Base-by-base conservation (phyloP, 768 basidiomycete species). In the Rhodotorula graminis region DNA sequence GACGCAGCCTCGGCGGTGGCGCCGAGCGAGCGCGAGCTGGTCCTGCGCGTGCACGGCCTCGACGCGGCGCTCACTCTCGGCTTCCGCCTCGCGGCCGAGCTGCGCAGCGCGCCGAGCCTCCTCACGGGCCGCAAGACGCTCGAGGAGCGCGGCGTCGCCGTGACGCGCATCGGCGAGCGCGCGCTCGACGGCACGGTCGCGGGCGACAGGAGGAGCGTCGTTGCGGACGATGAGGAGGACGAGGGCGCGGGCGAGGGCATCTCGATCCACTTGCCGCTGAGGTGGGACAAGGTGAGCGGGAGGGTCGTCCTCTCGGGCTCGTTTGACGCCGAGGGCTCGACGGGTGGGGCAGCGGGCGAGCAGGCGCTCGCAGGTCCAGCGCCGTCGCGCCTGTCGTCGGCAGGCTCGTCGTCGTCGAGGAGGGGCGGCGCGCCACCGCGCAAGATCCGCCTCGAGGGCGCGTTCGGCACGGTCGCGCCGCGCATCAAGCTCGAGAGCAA, bases 401-500 rank as follows among this genome's bases (percentile, higher is more conserved):
- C 15, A 9, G 37, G 37, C 37, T 37, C 37, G 37, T 63, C 61
- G 2, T 50, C 61, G 21, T 37, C 61, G 44, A 40, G 61, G 56
- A 58, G 46, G 11, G 46, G 53, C 46, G 40, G 49, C 23, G 16
- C 33, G 37, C 37, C 27, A 27, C 57, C 37, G 27, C 29, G 66
- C 3, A 65, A 55, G 40, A 42, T 72, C 49, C 64, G 71, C 37
- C 44, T 72, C 33, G 65, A 67, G 27, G 67, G 71, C 19, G 58
- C 61, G 37, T 72, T 72, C 46, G 46, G 25, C 27, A 65, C 59
- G 18, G 57, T 72, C 44, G 47, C 46, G 40, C 67, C 71, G 62
- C 58, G 59, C 50, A 50, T 72, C 21, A 42, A 52, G n/a, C 49
- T 72, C 18, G 71, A 60, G 50, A 72, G 67, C 44, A 59, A 60